These are phyloP conservation scores for Hsuehochloa calcarea DNA, from an alignment of 176 grass and related monocot genomes.

Conservation along the genomic window DNA sequence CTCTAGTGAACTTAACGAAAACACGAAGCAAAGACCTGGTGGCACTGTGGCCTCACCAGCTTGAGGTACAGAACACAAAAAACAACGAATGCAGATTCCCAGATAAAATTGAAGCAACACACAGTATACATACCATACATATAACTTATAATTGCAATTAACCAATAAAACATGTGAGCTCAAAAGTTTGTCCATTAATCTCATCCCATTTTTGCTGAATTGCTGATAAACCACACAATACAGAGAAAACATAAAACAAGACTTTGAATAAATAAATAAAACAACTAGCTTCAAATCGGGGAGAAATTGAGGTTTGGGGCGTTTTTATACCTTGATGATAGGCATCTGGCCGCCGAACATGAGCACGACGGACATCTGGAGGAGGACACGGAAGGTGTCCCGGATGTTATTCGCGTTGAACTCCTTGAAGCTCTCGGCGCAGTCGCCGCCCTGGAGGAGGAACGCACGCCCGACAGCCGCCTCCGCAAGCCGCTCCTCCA, in stretches of 20 bases:
- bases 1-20: background rate
- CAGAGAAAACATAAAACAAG: background rate
- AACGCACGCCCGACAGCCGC: conserved; percentile 69
- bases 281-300: no score
- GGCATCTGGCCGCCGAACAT: conserved; percentile 69
- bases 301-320: no score
- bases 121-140: background rate
- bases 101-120: background rate
- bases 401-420: conserved; percentile 71
- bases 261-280: background rate
- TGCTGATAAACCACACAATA: background rate
- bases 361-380: conserved; percentile 73
- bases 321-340: conserved; percentile 58
- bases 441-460: conserved; percentile 70
- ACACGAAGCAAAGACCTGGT: background rate
- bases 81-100: background rate
- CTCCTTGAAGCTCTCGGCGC: conserved; percentile 81
- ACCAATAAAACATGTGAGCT: background rate
- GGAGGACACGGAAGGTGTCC: conserved; percentile 63
- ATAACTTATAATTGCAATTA: background rate
- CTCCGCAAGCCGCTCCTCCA: conserved; percentile 81
- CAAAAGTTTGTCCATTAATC: background rate
- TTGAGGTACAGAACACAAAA: background rate
- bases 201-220: background rate
- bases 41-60: background rate